Conservation (phyloP, 768 basidiomycete genomes). For the Brasilioporus rufonigricans region DNA sequence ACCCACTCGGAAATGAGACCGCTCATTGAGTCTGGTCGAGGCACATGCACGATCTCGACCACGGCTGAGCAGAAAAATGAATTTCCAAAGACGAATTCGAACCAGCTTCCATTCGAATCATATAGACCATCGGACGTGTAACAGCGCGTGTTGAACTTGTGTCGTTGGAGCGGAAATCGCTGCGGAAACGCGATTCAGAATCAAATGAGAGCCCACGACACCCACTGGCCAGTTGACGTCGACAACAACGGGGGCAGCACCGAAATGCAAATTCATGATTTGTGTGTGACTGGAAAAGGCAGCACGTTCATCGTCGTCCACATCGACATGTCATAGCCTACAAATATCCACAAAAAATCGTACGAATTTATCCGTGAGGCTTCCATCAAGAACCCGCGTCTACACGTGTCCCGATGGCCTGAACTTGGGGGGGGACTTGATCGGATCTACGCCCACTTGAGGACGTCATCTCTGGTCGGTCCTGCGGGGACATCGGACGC, state of each 20-base stretch:
- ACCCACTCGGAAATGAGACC: conserved; percentile 15
- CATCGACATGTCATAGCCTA: conserved; percentile 1
- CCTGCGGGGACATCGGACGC: conserved; percentile 49
- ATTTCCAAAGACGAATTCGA: conserved; percentile 11
- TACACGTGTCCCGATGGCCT: conserved; percentile 2
- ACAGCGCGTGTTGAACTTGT: not conserved
- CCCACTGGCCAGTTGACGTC: not conserved
- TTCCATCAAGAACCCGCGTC: conserved; percentile 7
- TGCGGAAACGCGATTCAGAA: not conserved
- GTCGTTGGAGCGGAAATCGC: conserved; percentile 10
- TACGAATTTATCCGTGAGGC: not conserved
- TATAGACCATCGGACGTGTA: not conserved
- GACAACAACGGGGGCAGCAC: not conserved
- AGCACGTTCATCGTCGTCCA: not conserved
- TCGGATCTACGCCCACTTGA: conserved; percentile 38
- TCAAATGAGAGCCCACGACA: not conserved
- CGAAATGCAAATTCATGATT: conserved; percentile 16
- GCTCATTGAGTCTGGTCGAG: not conserved
- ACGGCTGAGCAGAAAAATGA: conserved; percentile 3
- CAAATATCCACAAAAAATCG: conserved; percentile 1
- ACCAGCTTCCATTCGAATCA: conserved; percentile 19
- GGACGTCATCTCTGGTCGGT: conserved; percentile 44
- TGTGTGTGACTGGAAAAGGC: conserved; percentile 9
- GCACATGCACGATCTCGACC: not conserved
- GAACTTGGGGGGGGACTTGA: not conserved